Conservation (phyloP, 352 stramenopile species). For the Pythium aquatile region DNA sequence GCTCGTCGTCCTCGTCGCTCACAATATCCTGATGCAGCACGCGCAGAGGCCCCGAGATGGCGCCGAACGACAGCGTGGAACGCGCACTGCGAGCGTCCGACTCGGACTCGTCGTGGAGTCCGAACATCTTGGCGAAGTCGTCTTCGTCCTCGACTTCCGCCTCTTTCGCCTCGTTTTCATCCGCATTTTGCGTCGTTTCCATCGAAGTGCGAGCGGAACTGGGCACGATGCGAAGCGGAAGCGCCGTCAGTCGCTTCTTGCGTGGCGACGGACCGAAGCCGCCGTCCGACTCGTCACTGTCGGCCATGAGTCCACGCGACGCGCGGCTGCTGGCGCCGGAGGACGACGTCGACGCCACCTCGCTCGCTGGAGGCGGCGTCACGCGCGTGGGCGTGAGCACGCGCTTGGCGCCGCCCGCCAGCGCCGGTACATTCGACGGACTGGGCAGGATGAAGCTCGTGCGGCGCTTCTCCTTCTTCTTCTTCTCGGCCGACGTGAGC, state of each 20-base stretch:
- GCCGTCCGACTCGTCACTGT: slow-evolving; percentile 27
- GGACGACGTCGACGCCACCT: not conserved
- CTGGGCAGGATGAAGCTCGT: slow-evolving; percentile 56
- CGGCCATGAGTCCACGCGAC: slow-evolving; percentile 11
- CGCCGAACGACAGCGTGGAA: slow-evolving; percentile 35
- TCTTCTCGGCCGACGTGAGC: slow-evolving; percentile 12
- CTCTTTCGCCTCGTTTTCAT: not conserved
- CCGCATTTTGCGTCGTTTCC: not conserved
- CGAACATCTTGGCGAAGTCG: slow-evolving; percentile 2
- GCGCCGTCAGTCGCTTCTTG: slow-evolving; percentile 13
- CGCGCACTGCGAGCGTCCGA: slow-evolving; percentile 19
- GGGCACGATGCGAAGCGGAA: not conserved
- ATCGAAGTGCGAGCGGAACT: not conserved
- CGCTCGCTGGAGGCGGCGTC: slow-evolving; percentile 21
- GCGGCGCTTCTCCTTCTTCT: slow-evolving; percentile 40
- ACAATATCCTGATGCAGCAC: slow-evolving; percentile 23
- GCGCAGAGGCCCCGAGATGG: slow-evolving; percentile 28
- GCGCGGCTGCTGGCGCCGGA: slow-evolving; percentile 10
- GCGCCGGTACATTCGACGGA: slow-evolving; percentile 35
- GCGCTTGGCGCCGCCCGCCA: slow-evolving; percentile 56
- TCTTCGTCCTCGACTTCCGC: slow-evolving; percentile 1
- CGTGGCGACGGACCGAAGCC: slow-evolving; percentile 25
- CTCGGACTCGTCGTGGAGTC: slow-evolving; percentile 18
- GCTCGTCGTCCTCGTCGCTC: slow-evolving; percentile 23
- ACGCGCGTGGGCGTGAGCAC: slow-evolving; percentile 49